Base-by-base conservation (phyloP, 2,329 filamentous ascomycete genomes). In the Claviceps capensis region DNA sequence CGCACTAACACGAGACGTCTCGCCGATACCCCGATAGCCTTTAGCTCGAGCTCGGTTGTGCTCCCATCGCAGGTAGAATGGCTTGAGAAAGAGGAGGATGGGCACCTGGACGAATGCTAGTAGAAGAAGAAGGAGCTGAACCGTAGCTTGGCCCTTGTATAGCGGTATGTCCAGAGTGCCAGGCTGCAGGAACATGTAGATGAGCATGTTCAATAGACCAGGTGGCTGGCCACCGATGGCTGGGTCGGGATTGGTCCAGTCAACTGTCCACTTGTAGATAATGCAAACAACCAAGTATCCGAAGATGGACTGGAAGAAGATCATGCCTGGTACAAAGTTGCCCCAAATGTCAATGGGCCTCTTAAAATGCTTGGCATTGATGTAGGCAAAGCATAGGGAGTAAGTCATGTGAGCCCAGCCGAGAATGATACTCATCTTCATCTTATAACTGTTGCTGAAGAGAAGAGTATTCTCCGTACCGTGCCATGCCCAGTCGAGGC, bases 391-490 rank as follows among this genome's bases (percentile, higher is more conserved):
- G 73, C 86, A 90, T 46, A 98, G 81, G 17, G 93, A 97, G 72
- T 95, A 98, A 3, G 93, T 98, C 93, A 98, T 98, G 73, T 96
- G 90, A 54, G 81, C 81, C 93, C 94, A 98, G 67, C 94, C 93
- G 58, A 98, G 79, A 59, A 98, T 81, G 65, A 98, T 96, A 74
- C 88, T 94, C 72, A 98, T 86, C 77, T 98, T 98, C 93, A 98
- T 98, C 83, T 98, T 98, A 79, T 93, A 94, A 70, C 87, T 94
- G 84, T 98, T 98, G 67, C 82, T 86, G 73, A 98, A 98, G 48
- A 98, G 79, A 19, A 98, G 77, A 55, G 94, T 86, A 63, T 98
- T 98, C 62, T 97, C 91, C 13, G 89, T 86, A 54, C 86, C 89
- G 67, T 98, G 94, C 93, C 93, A 98, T 63, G 85, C 86, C 83